Base-by-base conservation (phyloP, 1,284 basidiomycete species). In the Xerocomus nothofagi region DNA sequence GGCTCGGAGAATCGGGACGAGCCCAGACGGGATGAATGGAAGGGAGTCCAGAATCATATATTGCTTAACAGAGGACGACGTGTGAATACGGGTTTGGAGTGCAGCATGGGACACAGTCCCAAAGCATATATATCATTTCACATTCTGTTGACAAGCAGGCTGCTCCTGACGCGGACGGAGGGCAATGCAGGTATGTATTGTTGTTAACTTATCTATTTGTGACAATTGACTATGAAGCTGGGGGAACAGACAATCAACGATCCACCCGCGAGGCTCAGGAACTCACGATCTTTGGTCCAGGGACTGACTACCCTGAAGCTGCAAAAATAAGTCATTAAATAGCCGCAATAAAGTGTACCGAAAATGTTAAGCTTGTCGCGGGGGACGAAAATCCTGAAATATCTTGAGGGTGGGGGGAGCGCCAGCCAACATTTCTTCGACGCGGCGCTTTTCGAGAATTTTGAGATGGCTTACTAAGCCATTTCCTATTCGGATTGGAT, bases 391-490 rank as follows among this genome's bases (percentile, higher is more conserved):
- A 23, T 57, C 63, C 53, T 53, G 61, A 62, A 67, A 67, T 68
- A 60, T 54, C 60, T 49, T 39, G 50, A 44, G 40, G 26, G n/a
- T 45, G 58, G 51, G 58, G 50, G 55, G 47, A 43, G 24, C 42
- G 39, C 36, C 17, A 15, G 21, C 23, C 23, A 31, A 48, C 20
- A 14, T 10, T 45, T 46, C 67, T 63, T 66, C 63, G 67, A 68
- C 45, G 27, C 62, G 63, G 65, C 59, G 55, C 59, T 68, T 69
- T 66, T 69, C 54, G 63, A 65, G 41, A 32, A 62, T 52, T 57
- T 49, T 14, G 39, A 38, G 29, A 44, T 50, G 51, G 50, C 44
- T 46, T 45, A 43, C 44, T 46, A 44, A 43, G 44, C n/a, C 15
- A 11, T 44, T 58, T 39, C 63, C 50, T 38, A 45, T 50, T 49